A percentile compares a stretch with the other conserved stretches of the same genome.
Conservation (phyloP, 768 basidiomycete genomes). For the Naematelia aurantialba region DNA sequence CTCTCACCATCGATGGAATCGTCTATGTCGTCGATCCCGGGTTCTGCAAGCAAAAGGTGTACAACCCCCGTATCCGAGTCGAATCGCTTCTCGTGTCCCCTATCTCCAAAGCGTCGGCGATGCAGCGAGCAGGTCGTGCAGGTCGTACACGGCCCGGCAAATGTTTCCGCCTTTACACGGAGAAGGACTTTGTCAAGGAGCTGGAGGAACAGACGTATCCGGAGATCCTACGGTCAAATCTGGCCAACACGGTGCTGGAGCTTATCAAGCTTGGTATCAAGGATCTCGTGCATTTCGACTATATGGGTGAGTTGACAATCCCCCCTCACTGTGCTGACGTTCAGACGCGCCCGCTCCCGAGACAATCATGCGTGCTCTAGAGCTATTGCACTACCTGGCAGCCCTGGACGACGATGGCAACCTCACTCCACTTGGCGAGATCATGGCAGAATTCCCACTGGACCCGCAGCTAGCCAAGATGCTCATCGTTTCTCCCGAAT, state of each 20-base stretch:
- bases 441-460: constrained; percentile 99
- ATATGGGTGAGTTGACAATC: constrained; percentile 55
- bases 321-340: constrained; percentile 10
- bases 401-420: constrained; percentile 93
- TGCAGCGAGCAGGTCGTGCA: constrained; percentile 93
- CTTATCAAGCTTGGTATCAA: constrained; percentile 90
- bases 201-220: constrained; percentile 96
- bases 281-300: constrained; percentile 83
- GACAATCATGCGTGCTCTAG: constrained; percentile 93
- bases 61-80: constrained; percentile 94
- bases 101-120: constrained; percentile 93
- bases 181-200: constrained; percentile 93
- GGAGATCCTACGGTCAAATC: constrained; percentile 87
- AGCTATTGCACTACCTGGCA: constrained; percentile 83
- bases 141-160: constrained; percentile 95
- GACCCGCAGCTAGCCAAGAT: constrained; percentile 96
- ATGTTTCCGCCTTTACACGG: constrained; percentile 93
- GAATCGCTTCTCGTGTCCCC: constrained; percentile 89
- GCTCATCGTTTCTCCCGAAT: constrained; percentile 89
- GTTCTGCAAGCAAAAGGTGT: constrained; percentile 96
- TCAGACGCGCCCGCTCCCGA: constrained; percentile 86
- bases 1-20: constrained; percentile 95
- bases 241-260: constrained; percentile 89
- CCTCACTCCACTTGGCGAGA: constrained; percentile 74
- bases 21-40: constrained; percentile 99